Conservation (phyloP, 192 early-diverging fungal species). For the Coemansia sp. region DNA sequence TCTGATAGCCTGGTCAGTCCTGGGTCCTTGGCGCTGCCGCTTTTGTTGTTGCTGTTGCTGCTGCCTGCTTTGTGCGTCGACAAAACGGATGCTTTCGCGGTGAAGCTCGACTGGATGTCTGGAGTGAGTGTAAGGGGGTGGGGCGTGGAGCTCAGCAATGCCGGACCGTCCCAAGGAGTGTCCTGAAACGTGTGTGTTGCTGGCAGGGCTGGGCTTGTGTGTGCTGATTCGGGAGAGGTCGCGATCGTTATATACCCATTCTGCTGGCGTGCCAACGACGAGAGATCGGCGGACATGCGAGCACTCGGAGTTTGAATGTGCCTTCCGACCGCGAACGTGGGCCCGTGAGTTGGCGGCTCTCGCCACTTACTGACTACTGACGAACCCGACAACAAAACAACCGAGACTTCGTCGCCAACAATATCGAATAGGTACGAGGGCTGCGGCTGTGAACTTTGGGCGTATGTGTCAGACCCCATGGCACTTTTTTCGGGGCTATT, state of each 20-base stretch:
- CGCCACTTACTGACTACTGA: neutral
- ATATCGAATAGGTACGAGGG: slow-evolving; percentile 14
- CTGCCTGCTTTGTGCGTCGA: neutral
- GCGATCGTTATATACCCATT: neutral
- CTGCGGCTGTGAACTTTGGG: neutral
- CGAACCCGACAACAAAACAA: neutral
- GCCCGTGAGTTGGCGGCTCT: neutral
- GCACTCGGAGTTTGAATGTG: neutral
- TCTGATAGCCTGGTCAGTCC: slow-evolving; percentile 14
- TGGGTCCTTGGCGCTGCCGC: neutral
- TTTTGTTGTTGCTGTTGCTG: neutral
- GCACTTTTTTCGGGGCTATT: no score
- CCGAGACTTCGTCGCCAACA: slow-evolving; percentile 11
- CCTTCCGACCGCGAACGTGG: neutral
- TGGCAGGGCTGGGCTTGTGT: neutral
- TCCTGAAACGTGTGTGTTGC: neutral
- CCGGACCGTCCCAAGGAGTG: neutral
- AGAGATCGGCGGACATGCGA: neutral
- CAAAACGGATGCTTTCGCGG: no score
- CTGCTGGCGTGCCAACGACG: neutral
- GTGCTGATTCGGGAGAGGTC: neutral
- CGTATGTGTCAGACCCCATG: neutral
- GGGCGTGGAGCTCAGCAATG: neutral
- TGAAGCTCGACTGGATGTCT: neutral
- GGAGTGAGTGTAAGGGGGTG: neutral